Evolutionary conservation across 148 eudicot species (phyloP), one percentile per base, ranked within the genome.

Genomic region (Oxyria digyna): DNA sequence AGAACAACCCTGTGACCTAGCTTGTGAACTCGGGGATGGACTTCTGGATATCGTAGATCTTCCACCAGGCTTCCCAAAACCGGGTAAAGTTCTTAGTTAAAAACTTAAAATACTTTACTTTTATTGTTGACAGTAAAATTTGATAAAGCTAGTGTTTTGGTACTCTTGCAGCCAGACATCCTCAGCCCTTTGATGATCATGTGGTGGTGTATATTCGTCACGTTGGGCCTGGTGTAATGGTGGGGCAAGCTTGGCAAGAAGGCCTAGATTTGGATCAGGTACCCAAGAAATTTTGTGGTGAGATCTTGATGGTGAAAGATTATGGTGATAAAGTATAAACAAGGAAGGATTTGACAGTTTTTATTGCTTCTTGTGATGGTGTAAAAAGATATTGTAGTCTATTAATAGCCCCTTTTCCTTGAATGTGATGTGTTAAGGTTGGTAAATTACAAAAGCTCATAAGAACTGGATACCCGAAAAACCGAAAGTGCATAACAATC

Each of bases 231-330:
- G 97, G 97, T 42, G 97, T 91, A 6, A 59, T 84, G 83, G 85
- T 86, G 1, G 94, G 89, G 67, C 91, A 91, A 74, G 91, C 86
- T 37, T 91, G 94, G 97, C 94, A 87, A 74, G 94, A 91, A 77
- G 94, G 94, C 67, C 75, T 74, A 78, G 77, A 74, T 37, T 72
- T 91, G 74, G 82, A 91, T 24, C 88, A 91, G 74, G 80, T 87
- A n/a, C 97, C 91, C 18, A 82, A 80, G 72, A 87, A 87, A 75
- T 69, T 91, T 31, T 90, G 85, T 59, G 67, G 76, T 71, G 96
- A 91, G 78, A 82, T 90, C 45, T 72, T 90, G 18, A 86, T 87
- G 97, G 87, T 83, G 54, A 87, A 83, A 74, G 83, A 81, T 71
- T 85, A 82, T 73, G 73, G 67, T 43, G 42, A 62, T 55, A 20